These are phyloP conservation scores for Arachnomyces sp. DNA, from an alignment of 2,329 filamentous ascomycete genomes.

Conservation along the genomic window DNA sequence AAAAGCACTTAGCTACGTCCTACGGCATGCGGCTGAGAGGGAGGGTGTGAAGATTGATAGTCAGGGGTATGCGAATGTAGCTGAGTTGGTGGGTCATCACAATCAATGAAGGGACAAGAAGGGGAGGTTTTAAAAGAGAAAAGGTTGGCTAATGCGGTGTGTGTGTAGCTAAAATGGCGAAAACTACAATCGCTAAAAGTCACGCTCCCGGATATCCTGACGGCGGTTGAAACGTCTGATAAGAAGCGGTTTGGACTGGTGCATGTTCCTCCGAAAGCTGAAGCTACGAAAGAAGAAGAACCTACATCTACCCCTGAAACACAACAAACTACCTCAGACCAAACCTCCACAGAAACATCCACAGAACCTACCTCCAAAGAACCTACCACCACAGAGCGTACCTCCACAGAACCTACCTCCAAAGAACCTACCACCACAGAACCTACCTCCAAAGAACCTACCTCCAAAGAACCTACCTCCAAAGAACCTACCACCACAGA, in stretches of 20 bases:
- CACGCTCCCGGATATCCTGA: constrained; percentile 64
- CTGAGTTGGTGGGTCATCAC: constrained; percentile 44
- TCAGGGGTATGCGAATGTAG: constrained; percentile 53
- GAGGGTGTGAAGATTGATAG: constrained; percentile 51
- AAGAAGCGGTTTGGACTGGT: constrained; percentile 87
- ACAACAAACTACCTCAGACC: constrained; percentile 18
- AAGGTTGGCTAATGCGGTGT: not conserved
- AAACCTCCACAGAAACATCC: constrained; percentile 14
- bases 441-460: too few species aligned
- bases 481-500: constrained; percentile 12
- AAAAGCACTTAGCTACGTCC: constrained; percentile 37
- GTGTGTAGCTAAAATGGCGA: constrained; percentile 45
- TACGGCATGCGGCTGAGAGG: constrained; percentile 54
- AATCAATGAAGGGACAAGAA: not conserved
- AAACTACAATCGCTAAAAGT: constrained; percentile 60
- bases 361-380: too few species aligned
- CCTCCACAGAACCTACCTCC: too few species aligned
- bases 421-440: too few species aligned
- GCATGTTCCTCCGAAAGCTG: constrained; percentile 33
- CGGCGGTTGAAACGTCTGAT: constrained; percentile 64
- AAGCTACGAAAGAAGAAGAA: constrained; percentile 16
- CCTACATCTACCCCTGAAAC: constrained; percentile 4
- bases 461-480: constrained; percentile 16
- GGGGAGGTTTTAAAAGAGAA: too few species aligned
- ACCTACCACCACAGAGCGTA: too few species aligned